A percentile compares a stretch with the other conserved stretches of the same genome.
phyloP scores from a whole-genome alignment of 495 filamentous ascomycete genomes.

The Cairneyella variabilis region DNA sequence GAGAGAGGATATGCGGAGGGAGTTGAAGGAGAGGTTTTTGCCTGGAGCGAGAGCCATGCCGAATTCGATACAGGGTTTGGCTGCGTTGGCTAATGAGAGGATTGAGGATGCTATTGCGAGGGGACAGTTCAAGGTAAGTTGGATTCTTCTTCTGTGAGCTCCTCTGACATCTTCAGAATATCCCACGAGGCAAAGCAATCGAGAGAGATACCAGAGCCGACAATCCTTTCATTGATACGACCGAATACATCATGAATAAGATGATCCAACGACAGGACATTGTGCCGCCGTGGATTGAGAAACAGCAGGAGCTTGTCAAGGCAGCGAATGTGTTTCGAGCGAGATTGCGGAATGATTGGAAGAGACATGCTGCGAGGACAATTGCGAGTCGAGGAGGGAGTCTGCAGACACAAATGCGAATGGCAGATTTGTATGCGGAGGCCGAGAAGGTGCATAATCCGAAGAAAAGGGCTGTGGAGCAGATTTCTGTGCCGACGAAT shows the following conservation, averaged over 20 bases:
- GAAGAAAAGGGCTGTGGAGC: slow-evolving; percentile 39
- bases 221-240: slow-evolving; percentile 92
- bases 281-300: slow-evolving; percentile 88
- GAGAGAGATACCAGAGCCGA: slow-evolving; percentile 76
- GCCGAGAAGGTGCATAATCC: slow-evolving; percentile 62
- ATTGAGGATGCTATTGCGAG: slow-evolving; percentile 93
- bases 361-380: slow-evolving; percentile 72
- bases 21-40: slow-evolving; percentile 76
- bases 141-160: background rate
- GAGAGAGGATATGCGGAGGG: slow-evolving; percentile 58
- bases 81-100: slow-evolving; percentile 83
- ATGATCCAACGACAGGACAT: slow-evolving; percentile 94
- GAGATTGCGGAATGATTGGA: slow-evolving; percentile 80
- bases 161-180: slow-evolving; percentile 39
- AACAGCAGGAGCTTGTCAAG: slow-evolving; percentile 84
- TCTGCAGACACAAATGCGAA: slow-evolving; percentile 68
- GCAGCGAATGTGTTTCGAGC: slow-evolving; percentile 66
- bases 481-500: slow-evolving; percentile 45
- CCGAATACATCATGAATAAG: slow-evolving; percentile 97
- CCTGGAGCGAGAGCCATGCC: slow-evolving; percentile 73
- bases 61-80: slow-evolving; percentile 71
- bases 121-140: slow-evolving; percentile 70
- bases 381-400: slow-evolving; percentile 79
- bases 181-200: slow-evolving; percentile 74
- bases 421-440: slow-evolving; percentile 68